A percentile compares a stretch with the other conserved stretches of the same genome.
These are phyloP conservation scores for Plasmodium yoelii DNA, from an alignment of 169 alveolate genomes.

Conservation along the genomic window DNA sequence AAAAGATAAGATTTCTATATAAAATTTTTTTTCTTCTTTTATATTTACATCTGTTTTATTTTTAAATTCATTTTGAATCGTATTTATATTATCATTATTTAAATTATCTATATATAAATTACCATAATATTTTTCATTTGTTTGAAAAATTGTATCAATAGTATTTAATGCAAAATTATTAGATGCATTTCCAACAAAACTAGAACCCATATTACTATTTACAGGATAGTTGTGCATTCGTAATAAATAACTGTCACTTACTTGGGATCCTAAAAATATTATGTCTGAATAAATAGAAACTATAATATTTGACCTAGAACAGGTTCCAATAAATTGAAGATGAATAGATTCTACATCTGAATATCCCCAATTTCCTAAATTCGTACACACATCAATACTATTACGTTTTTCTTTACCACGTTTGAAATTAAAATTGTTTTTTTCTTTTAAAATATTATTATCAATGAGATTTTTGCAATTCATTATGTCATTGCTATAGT, in stretches of 20 bases:
- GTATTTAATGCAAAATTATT: neutral
- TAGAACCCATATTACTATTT: constrained; percentile 15
- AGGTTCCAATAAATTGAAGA: constrained; percentile 61
- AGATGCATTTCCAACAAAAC: constrained; percentile 37
- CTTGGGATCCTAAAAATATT: constrained; percentile 60
- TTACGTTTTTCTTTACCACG: neutral
- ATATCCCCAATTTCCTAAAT: neutral
- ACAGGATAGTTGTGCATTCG: constrained; percentile 57
- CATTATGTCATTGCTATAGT: neutral
- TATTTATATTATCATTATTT: neutral
- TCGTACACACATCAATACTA: no score
- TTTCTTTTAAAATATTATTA: neutral
- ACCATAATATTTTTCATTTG: neutral
- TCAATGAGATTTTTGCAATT: neutral
- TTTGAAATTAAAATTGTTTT: neutral
- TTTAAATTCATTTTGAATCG: neutral
- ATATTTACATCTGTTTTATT: neutral
- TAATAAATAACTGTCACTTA: constrained; percentile 65
- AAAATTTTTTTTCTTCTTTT: constrained; percentile 23
- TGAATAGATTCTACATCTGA: constrained; percentile 4
- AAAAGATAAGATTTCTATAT: constrained; percentile 55
- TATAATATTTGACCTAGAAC: constrained; percentile 60
- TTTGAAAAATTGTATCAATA: neutral
- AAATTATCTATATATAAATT: neutral
- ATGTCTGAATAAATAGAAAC: constrained; percentile 57